phyloP scores from a whole-genome alignment of 495 filamentous ascomycete species.

The Clavariopsis aquatica region DNA sequence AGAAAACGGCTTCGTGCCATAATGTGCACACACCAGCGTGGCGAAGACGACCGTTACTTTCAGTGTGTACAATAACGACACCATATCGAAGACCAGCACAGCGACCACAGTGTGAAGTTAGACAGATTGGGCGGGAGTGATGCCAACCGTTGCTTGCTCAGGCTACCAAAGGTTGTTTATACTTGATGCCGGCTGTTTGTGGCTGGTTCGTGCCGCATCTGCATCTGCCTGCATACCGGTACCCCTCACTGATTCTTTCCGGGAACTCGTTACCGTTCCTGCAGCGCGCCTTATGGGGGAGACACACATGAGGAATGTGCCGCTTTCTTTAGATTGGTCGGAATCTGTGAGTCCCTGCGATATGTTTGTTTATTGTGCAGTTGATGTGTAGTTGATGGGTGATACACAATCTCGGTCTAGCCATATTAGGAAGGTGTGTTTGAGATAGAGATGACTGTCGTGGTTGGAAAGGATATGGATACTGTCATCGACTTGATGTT shows the following conservation, averaged over 20 bases:
- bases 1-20: neutral
- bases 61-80: constrained; percentile 5
- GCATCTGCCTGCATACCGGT: neutral
- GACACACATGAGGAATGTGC: neutral
- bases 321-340: neutral
- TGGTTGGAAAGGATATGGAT: neutral
- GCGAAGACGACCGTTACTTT: neutral
- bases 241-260: neutral
- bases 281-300: neutral
- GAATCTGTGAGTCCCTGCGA: neutral
- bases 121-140: too few relatives aligned
- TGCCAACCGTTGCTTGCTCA: too few relatives aligned
- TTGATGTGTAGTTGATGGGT: neutral
- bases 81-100: neutral
- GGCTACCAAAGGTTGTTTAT: neutral
- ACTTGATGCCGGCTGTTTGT: neutral
- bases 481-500: neutral
- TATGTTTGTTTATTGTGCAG: neutral
- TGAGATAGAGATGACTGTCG: neutral
- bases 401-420: neutral
- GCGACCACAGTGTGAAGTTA: neutral
- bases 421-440: neutral
- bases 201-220: neutral
- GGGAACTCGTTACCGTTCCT: neutral
- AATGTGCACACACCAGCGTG: constrained; percentile 1